These are phyloP conservation scores for Vararia minispora DNA, from an alignment of 768 basidiomycete species.

Conservation along the genomic window DNA sequence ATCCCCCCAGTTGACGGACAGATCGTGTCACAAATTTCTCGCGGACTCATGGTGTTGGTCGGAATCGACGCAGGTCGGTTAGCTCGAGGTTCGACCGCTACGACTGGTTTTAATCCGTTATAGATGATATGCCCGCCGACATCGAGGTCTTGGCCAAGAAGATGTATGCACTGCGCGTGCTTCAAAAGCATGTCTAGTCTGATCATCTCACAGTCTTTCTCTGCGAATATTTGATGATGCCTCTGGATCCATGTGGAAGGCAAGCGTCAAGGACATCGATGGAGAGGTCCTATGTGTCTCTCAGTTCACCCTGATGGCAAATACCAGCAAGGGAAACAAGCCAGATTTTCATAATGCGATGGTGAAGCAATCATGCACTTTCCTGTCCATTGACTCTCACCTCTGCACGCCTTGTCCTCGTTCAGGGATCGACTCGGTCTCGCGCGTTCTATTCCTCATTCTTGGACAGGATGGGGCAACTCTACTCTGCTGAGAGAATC, in stretches of 20 bases:
- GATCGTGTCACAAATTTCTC: conserved; percentile 70
- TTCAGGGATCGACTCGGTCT: conserved; percentile 56
- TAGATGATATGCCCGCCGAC: conserved; percentile 78
- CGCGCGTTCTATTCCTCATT: conserved; percentile 63
- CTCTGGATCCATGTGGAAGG: conserved; percentile 70
- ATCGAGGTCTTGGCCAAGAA: conserved; percentile 67
- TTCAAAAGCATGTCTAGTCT: not conserved
- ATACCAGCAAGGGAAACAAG: conserved; percentile 79
- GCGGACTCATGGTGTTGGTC: conserved; percentile 82
- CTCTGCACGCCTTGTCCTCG: not conserved
- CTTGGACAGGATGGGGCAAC: conserved; percentile 49
- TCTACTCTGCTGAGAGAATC: conserved; percentile 68
- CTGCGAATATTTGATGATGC: conserved; percentile 65
- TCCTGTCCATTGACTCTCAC: not conserved
- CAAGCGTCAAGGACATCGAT: conserved; percentile 74
- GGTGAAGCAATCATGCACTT: conserved; percentile 39
- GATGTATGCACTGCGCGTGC: conserved; percentile 39
- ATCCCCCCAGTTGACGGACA: conserved; percentile 56
- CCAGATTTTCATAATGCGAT: conserved; percentile 92
- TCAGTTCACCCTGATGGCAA: conserved; percentile 86
- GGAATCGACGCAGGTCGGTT: conserved; percentile 71
- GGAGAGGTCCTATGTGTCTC: conserved; percentile 93
- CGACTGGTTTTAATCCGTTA: too few species aligned
- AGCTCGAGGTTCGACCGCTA: too few species aligned
- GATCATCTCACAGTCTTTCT: conserved; percentile 36